Percentiles rank a stretch among this genome's conserved stretches.
Conservation (phyloP, 495 filamentous ascomycete genomes). For the Hypomontagnella monticulosa region DNA sequence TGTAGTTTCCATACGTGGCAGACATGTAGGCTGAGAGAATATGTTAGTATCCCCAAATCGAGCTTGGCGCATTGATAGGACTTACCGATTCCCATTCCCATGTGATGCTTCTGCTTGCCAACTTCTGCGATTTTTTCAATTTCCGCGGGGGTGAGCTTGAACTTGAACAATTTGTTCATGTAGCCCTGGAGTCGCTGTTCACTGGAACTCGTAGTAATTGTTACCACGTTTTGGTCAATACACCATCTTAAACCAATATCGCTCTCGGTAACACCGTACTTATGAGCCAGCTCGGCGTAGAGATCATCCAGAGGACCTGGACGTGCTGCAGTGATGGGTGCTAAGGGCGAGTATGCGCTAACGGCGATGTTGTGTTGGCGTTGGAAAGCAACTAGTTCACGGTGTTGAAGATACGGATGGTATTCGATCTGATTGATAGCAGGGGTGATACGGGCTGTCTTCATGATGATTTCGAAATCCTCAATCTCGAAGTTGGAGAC, state of each 20-base stretch:
- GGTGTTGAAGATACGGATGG: constrained; percentile 85
- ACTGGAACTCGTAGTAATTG: constrained; percentile 78
- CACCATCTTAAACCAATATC: constrained; percentile 80
- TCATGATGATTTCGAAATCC: constrained; percentile 72
- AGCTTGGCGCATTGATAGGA: too few species aligned
- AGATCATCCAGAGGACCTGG: constrained; percentile 75
- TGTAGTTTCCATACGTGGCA: too few species aligned
- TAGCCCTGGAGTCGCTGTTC: constrained; percentile 75
- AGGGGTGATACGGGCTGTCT: constrained; percentile 69
- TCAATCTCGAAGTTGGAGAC: constrained; percentile 79
- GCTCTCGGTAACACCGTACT: constrained; percentile 77
- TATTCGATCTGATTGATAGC: constrained; percentile 88
- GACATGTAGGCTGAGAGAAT: too few species aligned
- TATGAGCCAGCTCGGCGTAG: constrained; percentile 69
- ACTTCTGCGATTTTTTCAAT: constrained; percentile 68
- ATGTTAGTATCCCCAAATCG: too few species aligned
- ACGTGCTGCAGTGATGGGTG: constrained; percentile 68
- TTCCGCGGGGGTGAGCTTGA: constrained; percentile 76
- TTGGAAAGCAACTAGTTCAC: constrained; percentile 67
- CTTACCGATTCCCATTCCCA: constrained; percentile 47
- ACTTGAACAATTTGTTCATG: constrained; percentile 63
- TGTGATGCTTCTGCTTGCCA: constrained; percentile 72
- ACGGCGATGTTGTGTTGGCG: constrained; percentile 72
- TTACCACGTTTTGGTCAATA: constrained; percentile 76
- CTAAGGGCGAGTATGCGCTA: constrained; percentile 73